Percentiles rank a stretch among this genome's conserved stretches.
Evolutionary conservation across 2,329 filamentous ascomycete species (phyloP).

Genomic region (Cladosporium sp.): DNA sequence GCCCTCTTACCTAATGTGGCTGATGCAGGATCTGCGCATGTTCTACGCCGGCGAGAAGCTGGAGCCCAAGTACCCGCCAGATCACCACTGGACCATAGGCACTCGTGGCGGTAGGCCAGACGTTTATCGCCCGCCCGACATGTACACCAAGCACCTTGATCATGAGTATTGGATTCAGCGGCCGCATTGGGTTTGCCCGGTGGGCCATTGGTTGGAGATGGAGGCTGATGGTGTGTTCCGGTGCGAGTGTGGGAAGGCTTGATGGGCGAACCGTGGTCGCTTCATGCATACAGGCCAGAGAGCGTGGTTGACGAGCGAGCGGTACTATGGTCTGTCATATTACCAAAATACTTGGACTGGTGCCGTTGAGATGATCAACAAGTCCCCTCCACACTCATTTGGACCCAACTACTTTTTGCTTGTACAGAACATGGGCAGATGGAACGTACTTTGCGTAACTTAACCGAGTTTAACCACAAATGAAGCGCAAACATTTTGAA

Average conservation of each 20-base stretch:
- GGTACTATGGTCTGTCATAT: too few species aligned
- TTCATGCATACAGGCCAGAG: neutral
- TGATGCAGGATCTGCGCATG: neutral
- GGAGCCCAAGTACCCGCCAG: conserved; percentile 61
- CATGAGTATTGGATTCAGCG: neutral
- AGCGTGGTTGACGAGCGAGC: neutral
- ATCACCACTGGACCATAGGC: neutral
- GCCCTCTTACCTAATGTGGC: neutral
- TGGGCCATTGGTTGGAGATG: neutral
- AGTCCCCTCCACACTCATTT: too few species aligned
- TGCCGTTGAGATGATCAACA: too few species aligned
- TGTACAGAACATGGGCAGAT: too few species aligned
- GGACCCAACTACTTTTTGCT: too few species aligned
- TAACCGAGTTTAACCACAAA: too few species aligned
- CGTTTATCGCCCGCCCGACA: neutral
- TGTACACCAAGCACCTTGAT: neutral
- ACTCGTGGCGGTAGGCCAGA: neutral
- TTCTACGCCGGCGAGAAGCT: conserved; percentile 94
- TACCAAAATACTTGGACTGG: too few species aligned
- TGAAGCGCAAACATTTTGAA: too few species aligned
- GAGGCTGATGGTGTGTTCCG: neutral
- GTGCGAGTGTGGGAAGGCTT: neutral
- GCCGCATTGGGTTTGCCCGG: neutral
- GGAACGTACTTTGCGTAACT: too few species aligned
- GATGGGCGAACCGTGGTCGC: neutral